A percentile compares a stretch with the other conserved stretches of the same genome.
These are phyloP conservation scores for Tardiomyces depauwii DNA, from an alignment of 1,139 yeast species.

Conservation along the genomic window DNA sequence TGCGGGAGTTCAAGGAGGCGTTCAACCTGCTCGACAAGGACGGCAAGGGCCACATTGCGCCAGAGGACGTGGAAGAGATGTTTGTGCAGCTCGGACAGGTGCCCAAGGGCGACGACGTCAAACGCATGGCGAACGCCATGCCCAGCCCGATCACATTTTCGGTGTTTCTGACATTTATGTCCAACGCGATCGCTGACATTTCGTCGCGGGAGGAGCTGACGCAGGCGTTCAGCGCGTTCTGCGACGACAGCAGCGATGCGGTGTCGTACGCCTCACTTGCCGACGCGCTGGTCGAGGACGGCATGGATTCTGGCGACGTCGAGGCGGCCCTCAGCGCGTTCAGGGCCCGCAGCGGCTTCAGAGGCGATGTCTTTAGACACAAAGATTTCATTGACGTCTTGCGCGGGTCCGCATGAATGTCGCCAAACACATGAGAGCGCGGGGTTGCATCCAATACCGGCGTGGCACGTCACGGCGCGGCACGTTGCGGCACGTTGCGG, in stretches of 20 bases:
- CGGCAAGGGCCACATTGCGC: constrained; percentile 57
- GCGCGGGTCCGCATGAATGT: not conserved
- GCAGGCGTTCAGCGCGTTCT: constrained; percentile 53
- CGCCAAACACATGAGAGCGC: too few species aligned
- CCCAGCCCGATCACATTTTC: constrained; percentile 56
- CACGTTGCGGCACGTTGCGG: too few species aligned
- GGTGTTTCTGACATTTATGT: constrained; percentile 58
- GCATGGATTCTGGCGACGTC: constrained; percentile 43
- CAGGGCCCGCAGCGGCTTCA: constrained; percentile 37
- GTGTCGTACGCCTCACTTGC: not conserved
- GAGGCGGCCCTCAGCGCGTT: constrained; percentile 45
- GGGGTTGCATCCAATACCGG: too few species aligned
- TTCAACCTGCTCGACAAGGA: constrained; percentile 72
- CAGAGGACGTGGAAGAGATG: constrained; percentile 47
- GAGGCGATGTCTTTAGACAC: constrained; percentile 55
- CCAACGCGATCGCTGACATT: constrained; percentile 43
- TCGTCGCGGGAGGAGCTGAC: constrained; percentile 51
- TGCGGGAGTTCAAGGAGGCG: constrained; percentile 38
- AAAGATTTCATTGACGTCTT: constrained; percentile 26
- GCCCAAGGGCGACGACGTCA: constrained; percentile 30
- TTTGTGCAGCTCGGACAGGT: constrained; percentile 40
- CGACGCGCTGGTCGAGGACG: constrained; percentile 32
- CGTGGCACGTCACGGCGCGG: too few species aligned
- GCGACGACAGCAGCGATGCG: constrained; percentile 23
- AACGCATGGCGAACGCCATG: constrained; percentile 39